These are phyloP conservation scores for Austropuccinia psidii DNA, from an alignment of 1,284 basidiomycete genomes.

Conservation along the genomic window DNA sequence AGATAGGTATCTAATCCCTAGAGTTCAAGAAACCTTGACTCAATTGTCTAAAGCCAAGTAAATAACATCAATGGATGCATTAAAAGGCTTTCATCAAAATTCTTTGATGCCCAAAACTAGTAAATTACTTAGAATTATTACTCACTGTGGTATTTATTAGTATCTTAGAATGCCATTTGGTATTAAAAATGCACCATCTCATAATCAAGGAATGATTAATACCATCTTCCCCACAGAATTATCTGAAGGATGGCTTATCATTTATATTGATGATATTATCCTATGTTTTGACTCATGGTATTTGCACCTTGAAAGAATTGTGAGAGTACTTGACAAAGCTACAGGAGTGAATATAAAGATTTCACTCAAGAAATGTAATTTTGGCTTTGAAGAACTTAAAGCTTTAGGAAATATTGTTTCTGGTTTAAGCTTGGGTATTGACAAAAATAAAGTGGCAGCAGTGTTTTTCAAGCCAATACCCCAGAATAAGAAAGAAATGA, in stretches of 20 bases:
- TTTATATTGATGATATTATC: too few relatives aligned
- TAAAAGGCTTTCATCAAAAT: constrained; percentile 19
- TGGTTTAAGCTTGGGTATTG: too few relatives aligned
- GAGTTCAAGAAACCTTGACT: not conserved
- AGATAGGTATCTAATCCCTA: constrained; percentile 1
- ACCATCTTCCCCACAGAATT: not conserved
- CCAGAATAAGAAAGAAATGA: too few relatives aligned
- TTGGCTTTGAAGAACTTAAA: too few relatives aligned
- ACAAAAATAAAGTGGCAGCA: too few relatives aligned
- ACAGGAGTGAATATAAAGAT: too few relatives aligned
- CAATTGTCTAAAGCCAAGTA: not conserved
- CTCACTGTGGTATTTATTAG: not conserved
- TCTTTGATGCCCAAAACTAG: not conserved
- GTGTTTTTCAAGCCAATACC: too few relatives aligned
- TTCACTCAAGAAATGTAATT: too few relatives aligned
- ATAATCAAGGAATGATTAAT: not conserved
- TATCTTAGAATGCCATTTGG: constrained; percentile 13
- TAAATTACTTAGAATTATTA: constrained; percentile 8
- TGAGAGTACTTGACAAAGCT: too few relatives aligned
- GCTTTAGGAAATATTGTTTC: too few relatives aligned
- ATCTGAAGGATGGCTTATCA: not conserved
- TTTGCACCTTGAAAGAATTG: too few relatives aligned
- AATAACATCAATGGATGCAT: not conserved
- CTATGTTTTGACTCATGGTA: too few relatives aligned
- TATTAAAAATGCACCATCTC: constrained; percentile 2